Percentiles rank a stretch among this genome's conserved stretches.
Conservation (phyloP, 441 rosid species). For the Mallotus japonicus region DNA sequence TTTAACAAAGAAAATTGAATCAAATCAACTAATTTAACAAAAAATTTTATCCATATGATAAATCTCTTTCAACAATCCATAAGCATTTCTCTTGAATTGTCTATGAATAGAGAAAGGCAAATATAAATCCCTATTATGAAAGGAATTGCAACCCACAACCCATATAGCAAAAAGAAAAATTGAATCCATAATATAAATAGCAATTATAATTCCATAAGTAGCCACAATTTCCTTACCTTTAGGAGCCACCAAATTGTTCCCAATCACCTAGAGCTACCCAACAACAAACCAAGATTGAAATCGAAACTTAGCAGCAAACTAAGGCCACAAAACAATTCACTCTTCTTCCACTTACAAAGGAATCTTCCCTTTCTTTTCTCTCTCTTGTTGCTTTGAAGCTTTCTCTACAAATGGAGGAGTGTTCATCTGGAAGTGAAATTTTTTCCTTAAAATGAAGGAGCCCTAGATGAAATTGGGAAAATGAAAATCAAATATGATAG, state of each 20-base stretch:
- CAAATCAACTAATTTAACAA: conserved; percentile 62
- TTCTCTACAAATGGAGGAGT: too few relatives aligned
- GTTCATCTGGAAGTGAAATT: too few relatives aligned
- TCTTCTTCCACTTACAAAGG: too few relatives aligned
- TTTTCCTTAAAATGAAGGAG: too few relatives aligned
- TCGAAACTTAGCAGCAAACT: conserved; percentile 40
- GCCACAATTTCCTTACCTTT: conserved; percentile 51
- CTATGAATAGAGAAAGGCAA: conserved; percentile 69
- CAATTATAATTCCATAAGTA: conserved; percentile 54
- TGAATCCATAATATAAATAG: conserved; percentile 63
- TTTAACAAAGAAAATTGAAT: too few relatives aligned
- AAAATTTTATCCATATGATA: conserved; percentile 61
- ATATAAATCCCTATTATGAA: conserved; percentile 84
- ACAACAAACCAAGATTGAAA: conserved; percentile 94
- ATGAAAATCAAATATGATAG: too few relatives aligned
- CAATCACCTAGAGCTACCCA: conserved; percentile 78
- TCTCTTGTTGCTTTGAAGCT: too few relatives aligned
- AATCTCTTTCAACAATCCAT: conserved; percentile 81
- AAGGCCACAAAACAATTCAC: too few relatives aligned
- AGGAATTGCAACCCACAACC: conserved; percentile 89
- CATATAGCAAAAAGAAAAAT: conserved; percentile 78
- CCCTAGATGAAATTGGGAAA: too few relatives aligned
- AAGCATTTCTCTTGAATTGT: conserved; percentile 64
- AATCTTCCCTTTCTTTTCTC: too few relatives aligned
- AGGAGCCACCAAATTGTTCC: conserved; percentile 59